A percentile compares a stretch with the other conserved stretches of the same genome.
Conservation (phyloP, 177 flowering plant genomes). For the Vitis hybrid region DNA sequence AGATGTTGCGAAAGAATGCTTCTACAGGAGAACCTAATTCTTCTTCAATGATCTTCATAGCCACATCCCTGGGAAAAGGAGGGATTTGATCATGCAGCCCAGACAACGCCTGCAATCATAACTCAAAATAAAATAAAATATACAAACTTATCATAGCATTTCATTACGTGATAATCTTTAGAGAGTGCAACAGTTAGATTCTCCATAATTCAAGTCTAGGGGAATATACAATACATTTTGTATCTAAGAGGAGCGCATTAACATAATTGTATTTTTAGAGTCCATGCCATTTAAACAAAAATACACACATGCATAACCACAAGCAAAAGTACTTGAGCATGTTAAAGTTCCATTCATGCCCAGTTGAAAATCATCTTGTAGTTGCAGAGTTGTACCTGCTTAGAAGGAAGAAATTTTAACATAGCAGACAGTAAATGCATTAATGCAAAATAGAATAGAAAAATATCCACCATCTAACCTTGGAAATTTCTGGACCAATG, state of each 20-base stretch:
- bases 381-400: too few relatives aligned
- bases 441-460: neutral
- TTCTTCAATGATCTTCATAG: slow-evolving; percentile 88
- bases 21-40: slow-evolving; percentile 83
- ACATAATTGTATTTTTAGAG: too few relatives aligned
- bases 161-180: neutral
- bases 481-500: slow-evolving; percentile 80
- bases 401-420: neutral
- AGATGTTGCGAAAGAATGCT: slow-evolving; percentile 58
- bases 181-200: too few relatives aligned
- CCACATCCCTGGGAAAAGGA: slow-evolving; percentile 78
- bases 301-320: too few relatives aligned
- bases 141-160: neutral
- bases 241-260: too few relatives aligned
- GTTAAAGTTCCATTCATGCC: too few relatives aligned
- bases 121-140: slow-evolving; percentile 12
- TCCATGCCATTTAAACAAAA: too few relatives aligned
- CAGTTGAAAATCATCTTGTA: too few relatives aligned
- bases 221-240: too few relatives aligned
- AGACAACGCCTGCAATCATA: slow-evolving; percentile 81
- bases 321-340: too few relatives aligned
- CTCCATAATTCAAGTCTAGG: too few relatives aligned
- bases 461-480: slow-evolving; percentile 47
- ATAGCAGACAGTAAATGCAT: neutral
- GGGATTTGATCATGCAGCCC: slow-evolving; percentile 93